Conservation (phyloP, 768 basidiomycete species). For the Rhodotorula toruloides region DNA sequence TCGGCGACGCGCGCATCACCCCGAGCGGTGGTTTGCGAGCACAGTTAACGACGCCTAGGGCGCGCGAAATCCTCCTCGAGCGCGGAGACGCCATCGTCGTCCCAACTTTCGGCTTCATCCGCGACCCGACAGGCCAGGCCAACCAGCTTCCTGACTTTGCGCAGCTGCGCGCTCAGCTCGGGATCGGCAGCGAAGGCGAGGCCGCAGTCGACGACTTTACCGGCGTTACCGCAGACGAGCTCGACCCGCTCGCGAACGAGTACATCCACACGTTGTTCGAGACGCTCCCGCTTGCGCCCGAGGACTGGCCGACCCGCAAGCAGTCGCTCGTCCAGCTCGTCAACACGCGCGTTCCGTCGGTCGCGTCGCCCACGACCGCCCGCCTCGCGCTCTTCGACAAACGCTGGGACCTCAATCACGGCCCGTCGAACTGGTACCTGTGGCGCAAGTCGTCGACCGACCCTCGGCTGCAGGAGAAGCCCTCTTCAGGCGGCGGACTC, state of each 20-base stretch:
- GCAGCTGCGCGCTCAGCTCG: constrained; percentile 20
- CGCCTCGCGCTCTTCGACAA: constrained; percentile 37
- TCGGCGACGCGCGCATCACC: constrained; percentile 37
- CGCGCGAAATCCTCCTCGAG: constrained; percentile 33
- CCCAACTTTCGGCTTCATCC: constrained; percentile 40
- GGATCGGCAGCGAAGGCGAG: background rate
- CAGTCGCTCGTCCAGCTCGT: constrained; percentile 34
- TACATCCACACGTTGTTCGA: constrained; percentile 25
- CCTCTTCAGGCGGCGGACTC: constrained; percentile 29
- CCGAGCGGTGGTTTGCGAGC: constrained; percentile 32
- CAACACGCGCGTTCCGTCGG: constrained; percentile 31
- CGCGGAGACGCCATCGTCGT: constrained; percentile 42
- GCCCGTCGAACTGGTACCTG: constrained; percentile 41
- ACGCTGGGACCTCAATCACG: constrained; percentile 41
- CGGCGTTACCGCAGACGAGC: constrained; percentile 35
- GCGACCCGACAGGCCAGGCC: constrained; percentile 25
- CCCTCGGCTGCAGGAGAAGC: constrained; percentile 26
- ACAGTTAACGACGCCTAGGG: constrained; percentile 4
- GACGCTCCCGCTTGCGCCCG: constrained; percentile 29
- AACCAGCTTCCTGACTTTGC: constrained; percentile 9
- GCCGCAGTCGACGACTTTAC: background rate
- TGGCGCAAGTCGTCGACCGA: constrained; percentile 39
- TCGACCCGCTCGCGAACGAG: constrained; percentile 24
- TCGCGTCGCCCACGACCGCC: constrained; percentile 17
- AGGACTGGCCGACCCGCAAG: constrained; percentile 40